Evolutionary conservation across 257 asterid genomes (phyloP).

Genomic region (Euphrasia confusa): DNA sequence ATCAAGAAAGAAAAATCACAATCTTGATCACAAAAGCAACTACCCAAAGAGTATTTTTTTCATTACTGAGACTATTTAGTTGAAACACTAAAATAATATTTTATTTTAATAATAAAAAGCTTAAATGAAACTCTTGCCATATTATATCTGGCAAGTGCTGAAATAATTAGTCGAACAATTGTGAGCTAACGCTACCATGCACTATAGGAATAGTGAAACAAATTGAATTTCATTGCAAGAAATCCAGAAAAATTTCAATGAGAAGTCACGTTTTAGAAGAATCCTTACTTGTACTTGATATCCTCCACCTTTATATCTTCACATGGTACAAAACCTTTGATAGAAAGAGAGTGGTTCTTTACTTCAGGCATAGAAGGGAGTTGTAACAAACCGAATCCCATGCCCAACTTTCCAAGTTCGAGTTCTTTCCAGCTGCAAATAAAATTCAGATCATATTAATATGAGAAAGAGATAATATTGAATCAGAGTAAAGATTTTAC

Average conservation of each 20-base stretch:
- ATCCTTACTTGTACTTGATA: constrained; percentile 74
- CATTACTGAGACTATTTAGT: not conserved
- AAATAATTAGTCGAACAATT: not conserved
- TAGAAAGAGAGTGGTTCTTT: constrained; percentile 76
- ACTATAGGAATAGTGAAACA: not conserved
- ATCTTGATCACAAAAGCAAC: not conserved
- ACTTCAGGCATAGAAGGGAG: constrained; percentile 90
- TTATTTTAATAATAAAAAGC: no score
- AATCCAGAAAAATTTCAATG: not conserved
- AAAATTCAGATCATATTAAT: constrained; percentile 1
- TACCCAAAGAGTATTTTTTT: not conserved
- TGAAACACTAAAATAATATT: no score
- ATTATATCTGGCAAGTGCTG: no score
- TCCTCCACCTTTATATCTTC: constrained; percentile 65
- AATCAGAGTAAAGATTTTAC: constrained; percentile 18
- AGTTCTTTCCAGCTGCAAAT: constrained; percentile 85
- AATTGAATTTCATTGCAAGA: not conserved
- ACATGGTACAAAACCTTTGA: constrained; percentile 62
- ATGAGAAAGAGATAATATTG: constrained; percentile 11
- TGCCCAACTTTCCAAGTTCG: constrained; percentile 92
- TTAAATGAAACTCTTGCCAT: no score
- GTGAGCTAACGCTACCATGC: not conserved
- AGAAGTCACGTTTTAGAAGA: not conserved
- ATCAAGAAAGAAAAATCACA: not conserved
- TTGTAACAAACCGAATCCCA: constrained; percentile 90